phyloP scores from a whole-genome alignment of 768 basidiomycete species.

The Kwoniella botswanensis region DNA sequence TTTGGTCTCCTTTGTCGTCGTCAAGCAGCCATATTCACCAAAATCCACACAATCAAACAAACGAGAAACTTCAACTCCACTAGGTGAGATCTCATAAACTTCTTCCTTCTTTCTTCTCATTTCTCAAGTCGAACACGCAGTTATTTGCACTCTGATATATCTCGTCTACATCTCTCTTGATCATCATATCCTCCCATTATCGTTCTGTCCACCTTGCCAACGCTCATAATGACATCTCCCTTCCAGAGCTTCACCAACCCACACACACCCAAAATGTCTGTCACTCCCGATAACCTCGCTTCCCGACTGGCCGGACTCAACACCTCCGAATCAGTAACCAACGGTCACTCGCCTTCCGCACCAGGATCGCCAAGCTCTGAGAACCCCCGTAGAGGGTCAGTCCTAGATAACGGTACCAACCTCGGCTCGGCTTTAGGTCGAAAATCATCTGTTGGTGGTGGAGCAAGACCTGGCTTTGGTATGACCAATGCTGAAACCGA shows the following conservation, averaged over 20 bases:
- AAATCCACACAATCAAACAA: neutral
- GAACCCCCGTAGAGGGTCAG: constrained; percentile 16
- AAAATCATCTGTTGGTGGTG: constrained; percentile 33
- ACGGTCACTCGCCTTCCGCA: constrained; percentile 13
- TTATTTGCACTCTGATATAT: neutral
- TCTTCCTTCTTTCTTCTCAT: constrained; percentile 3
- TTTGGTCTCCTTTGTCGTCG: constrained; percentile 1
- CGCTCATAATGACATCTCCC: constrained; percentile 19
- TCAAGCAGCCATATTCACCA: neutral
- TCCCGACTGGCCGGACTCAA: constrained; percentile 18
- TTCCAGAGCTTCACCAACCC: constrained; percentile 18
- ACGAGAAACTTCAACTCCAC: neutral
- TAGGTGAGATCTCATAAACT: neutral
- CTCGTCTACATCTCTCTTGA: neutral
- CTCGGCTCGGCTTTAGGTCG: constrained; percentile 42
- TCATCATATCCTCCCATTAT: constrained; percentile 1
- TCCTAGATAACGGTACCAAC: constrained; percentile 52
- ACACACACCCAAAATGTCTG: constrained; percentile 13
- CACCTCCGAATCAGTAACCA: constrained; percentile 13
- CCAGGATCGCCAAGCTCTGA: constrained; percentile 13
- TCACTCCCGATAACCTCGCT: constrained; percentile 17
- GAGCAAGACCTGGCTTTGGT: constrained; percentile 23
- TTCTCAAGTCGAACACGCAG: neutral
- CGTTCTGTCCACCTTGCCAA: neutral
- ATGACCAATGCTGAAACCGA: constrained; percentile 31